Evolutionary conservation across 2,329 filamentous ascomycete genomes (phyloP), one percentile per base, ranked within the genome.

Genomic region (Nigrospora sphaerica): DNA sequence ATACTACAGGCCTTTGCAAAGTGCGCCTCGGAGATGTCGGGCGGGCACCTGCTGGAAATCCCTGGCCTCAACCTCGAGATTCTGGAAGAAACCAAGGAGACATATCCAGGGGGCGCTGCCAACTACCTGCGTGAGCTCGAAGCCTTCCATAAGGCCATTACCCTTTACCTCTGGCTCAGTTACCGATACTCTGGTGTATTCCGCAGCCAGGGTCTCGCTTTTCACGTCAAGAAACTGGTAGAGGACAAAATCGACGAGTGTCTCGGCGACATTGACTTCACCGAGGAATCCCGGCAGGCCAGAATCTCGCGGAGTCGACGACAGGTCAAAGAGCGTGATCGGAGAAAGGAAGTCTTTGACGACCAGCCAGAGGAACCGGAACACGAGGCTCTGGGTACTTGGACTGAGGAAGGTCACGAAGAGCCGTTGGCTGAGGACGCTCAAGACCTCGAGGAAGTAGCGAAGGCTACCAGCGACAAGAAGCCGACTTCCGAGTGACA

Each of bases 111-210:
- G 0, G 62, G 36, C 1, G 62, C 65, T 13, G 67, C 75, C 45
- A 62, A 70, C 0, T 88, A 89, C 54, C 73, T 98, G 12, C 70
- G 72, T 46, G 67, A 73, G 10, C 71, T 97, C 17, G 93, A 98
- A 63, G 64, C 70, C 3, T 73, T 98, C 14, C 93, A 98, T 68
- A 87, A 88, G 57, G 74, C 81, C 28, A 71, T 98, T 34, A 88
- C 92, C 39, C 70, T 91, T 40, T 98, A 97, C 61, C 75, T 95
- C 2, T 98, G 93, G 93, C 74, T 98, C 14, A 92, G 87, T 56
- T 97, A 92, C 65, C 84, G 92, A 7, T 95, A 92, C 63, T 75
- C 81, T 4, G 87, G 88, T 42, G 75, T 95, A 43, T 95, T 96
- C 63, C 77, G 72, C 6, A 87, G 84, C 52, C 80, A 92, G 56